Evolutionary conservation across 345 rosid species (phyloP).

Genomic region (Gynandropsis gynandra): DNA sequence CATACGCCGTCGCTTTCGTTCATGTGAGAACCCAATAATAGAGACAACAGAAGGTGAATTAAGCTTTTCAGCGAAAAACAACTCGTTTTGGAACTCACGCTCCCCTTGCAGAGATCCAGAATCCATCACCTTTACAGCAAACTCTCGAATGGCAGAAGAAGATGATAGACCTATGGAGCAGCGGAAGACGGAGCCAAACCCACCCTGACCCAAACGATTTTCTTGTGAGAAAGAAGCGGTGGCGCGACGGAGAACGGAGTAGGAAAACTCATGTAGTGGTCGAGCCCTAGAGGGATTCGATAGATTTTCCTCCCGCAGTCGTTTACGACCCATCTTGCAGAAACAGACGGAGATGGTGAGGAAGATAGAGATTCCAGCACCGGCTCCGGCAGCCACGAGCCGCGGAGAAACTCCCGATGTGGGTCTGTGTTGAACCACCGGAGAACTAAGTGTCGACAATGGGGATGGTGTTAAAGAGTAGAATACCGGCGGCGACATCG

Average conservation of each 20-base stretch:
- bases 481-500: constrained; percentile 13
- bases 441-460: neutral
- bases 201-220: constrained; percentile 61
- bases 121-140: constrained; percentile 92
- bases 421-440: constrained; percentile 7
- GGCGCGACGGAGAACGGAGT: constrained; percentile 50
- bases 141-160: constrained; percentile 14
- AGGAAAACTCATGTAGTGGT: constrained; percentile 49
- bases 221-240: constrained; percentile 50
- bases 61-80: constrained; percentile 63
- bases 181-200: constrained; percentile 80
- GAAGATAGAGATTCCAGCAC: constrained; percentile 40
- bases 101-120: constrained; percentile 89
- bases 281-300: constrained; percentile 37
- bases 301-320: constrained; percentile 19
- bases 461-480: neutral
- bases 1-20: constrained; percentile 59
- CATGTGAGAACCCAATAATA: constrained; percentile 70
- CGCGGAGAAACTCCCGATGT: constrained; percentile 27
- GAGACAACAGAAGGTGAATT: constrained; percentile 50
- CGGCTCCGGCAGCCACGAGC: constrained; percentile 27
- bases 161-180: constrained; percentile 33
- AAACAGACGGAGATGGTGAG: constrained; percentile 45
- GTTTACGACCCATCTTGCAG: constrained; percentile 44
- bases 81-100: constrained; percentile 91